Percentiles rank a stretch among this genome's conserved stretches.
These are phyloP conservation scores for Babesia gibsoni DNA, from an alignment of 169 alveolate species.

Conservation along the genomic window DNA sequence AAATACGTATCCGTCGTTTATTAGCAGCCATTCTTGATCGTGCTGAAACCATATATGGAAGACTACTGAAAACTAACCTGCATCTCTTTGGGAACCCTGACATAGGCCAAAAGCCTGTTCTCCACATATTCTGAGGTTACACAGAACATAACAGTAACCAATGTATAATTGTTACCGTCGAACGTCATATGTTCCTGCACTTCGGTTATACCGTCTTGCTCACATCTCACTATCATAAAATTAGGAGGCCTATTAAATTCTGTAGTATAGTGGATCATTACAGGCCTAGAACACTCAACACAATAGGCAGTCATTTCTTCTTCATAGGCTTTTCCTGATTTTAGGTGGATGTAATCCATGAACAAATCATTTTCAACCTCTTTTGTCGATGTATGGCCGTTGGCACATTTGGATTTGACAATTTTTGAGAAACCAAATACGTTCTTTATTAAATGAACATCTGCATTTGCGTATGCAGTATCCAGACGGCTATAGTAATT, in stretches of 20 bases:
- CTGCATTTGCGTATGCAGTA: not conserved
- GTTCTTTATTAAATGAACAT: slow-evolving; percentile 20
- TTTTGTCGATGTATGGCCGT: slow-evolving; percentile 29
- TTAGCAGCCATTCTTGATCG: slow-evolving; percentile 52
- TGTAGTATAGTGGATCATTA: not conserved
- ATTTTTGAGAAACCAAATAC: slow-evolving; percentile 48
- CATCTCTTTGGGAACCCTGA: slow-evolving; percentile 33
- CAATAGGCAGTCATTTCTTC: slow-evolving; percentile 29
- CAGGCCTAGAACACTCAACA: slow-evolving; percentile 21
- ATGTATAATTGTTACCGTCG: slow-evolving; percentile 9
- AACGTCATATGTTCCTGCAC: slow-evolving; percentile 16
- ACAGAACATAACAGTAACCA: slow-evolving; percentile 26
- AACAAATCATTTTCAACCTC: slow-evolving; percentile 22
- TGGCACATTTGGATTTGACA: slow-evolving; percentile 13
- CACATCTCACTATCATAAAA: slow-evolving; percentile 39
- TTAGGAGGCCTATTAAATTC: slow-evolving; percentile 24
- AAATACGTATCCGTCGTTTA: slow-evolving; percentile 50
- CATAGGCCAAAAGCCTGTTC: slow-evolving; percentile 48
- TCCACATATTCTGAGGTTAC: slow-evolving; percentile 36
- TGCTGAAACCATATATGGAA: not conserved
- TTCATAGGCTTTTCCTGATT: not conserved
- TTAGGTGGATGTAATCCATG: slow-evolving; percentile 17
- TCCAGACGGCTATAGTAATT: slow-evolving; percentile 18
- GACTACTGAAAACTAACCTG: not conserved
- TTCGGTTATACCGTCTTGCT: not conserved